Evolutionary conservation across 345 rosid genomes (phyloP).

Genomic region (Acer saccharum): DNA sequence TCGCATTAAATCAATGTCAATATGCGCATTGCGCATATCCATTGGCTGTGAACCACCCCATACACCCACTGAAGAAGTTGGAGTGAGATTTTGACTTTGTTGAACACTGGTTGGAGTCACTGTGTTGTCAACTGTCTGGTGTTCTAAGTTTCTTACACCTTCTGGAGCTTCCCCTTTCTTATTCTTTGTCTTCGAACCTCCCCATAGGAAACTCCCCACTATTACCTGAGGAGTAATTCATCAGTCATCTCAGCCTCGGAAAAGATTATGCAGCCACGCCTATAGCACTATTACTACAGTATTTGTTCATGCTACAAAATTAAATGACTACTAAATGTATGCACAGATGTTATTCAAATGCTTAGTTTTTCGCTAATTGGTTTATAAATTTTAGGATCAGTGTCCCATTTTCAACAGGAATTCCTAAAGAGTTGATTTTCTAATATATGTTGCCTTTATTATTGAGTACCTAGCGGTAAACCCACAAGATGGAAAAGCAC

Average conservation of each 20-base stretch:
- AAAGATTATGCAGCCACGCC: constrained; percentile 1
- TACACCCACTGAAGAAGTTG: constrained; percentile 51
- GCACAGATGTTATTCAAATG: not conserved
- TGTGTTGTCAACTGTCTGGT: constrained; percentile 44
- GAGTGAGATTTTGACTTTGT: constrained; percentile 64
- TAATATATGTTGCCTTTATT: no score
- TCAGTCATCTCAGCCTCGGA: constrained; percentile 5
- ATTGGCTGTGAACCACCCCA: constrained; percentile 78
- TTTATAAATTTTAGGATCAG: not conserved
- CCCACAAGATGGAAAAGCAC: not conserved
- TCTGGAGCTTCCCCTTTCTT: constrained; percentile 63
- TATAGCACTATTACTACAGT: not conserved
- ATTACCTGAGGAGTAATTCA: constrained; percentile 56
- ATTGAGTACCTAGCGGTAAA: no score
- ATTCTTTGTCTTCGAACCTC: constrained; percentile 70
- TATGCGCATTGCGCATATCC: constrained; percentile 68
- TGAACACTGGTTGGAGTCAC: constrained; percentile 41
- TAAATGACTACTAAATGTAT: not conserved
- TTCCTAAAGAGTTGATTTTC: not conserved
- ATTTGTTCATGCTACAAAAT: not conserved
- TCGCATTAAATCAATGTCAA: constrained; percentile 92
- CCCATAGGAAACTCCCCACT: constrained; percentile 91
- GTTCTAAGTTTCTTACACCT: constrained; percentile 41
- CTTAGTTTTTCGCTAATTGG: not conserved
- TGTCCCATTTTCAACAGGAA: not conserved